Evolutionary conservation across 2,329 filamentous ascomycete genomes (phyloP), one percentile per base, ranked within the genome.

Genomic region (Colletotrichum sansevieriae): DNA sequence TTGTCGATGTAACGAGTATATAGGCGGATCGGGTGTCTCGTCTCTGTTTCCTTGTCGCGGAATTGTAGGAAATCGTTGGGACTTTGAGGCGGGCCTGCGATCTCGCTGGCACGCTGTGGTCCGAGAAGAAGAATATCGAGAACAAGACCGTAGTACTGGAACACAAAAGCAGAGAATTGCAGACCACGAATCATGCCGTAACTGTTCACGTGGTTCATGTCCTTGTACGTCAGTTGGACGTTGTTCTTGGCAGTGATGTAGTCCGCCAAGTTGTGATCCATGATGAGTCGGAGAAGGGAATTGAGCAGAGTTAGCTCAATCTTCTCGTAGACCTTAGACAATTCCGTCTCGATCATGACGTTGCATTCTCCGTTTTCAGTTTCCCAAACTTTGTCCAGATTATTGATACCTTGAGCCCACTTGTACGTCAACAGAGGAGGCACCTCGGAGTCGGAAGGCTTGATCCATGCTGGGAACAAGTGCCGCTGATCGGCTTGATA

Each of bases 161-260:
- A 99, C 22, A 99, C 96, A 71, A 99, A 99, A 0, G 94, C 96
- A 2, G 96, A 98, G 82, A 99, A 99, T 73, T 99, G 97, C 15
- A 99, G 87, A 74, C 97, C 96, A 75, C 96, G 94, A 75, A 99
- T 98, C 92, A 99, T 92, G 74, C 96, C 96, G 77, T 98, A 99
- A 77, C 94, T 97, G 82, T 99, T 99, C 77, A 97, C 96, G 76
- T 99, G 96, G 77, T 98, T 98, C 96, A 99, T 99, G 75, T 99
- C 96, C 84, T 99, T 99, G 85, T 99, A 99, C 71, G 97, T 98
- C 71, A 99, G 88, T 78, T 98, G 95, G 12, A 99, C 96, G 77
- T 99, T 99, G 85, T 99, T 99, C 88, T 99, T 99, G 43, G 95
- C 94, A 1, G 95, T 98, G 76, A 99, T 99, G 82, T 99, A 99